These are phyloP conservation scores for Ophiostoma sp. DNA, from an alignment of 2,329 filamentous ascomycete genomes.

Conservation along the genomic window DNA sequence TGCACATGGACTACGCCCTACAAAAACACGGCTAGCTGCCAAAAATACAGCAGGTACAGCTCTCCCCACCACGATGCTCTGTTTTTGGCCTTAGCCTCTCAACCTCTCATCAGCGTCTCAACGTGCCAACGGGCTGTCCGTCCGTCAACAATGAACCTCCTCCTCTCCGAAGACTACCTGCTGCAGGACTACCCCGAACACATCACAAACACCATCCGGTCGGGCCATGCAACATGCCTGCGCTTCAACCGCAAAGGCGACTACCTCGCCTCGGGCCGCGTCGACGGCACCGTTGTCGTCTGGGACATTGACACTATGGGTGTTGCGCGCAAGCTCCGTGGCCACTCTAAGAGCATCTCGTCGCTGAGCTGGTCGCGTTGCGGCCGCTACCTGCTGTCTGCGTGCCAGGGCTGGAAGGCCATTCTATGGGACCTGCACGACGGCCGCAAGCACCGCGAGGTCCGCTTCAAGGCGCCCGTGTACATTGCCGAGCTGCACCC, in stretches of 20 bases:
- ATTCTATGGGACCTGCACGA: conserved; percentile 86
- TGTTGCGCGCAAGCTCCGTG: conserved; percentile 86
- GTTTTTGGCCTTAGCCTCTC: neutral
- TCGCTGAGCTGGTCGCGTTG: conserved; percentile 92
- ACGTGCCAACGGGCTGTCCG: neutral
- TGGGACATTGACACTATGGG: conserved; percentile 98
- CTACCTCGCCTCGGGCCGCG: conserved; percentile 86
- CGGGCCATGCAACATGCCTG: conserved; percentile 59
- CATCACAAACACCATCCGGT: conserved; percentile 79
- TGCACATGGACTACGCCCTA: neutral
- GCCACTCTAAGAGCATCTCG: conserved; percentile 89
- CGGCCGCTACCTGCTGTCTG: conserved; percentile 84
- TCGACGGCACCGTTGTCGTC: conserved; percentile 89
- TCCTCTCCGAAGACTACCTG: conserved; percentile 58
- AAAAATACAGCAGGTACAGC: neutral
- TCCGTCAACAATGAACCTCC: conserved; percentile 47
- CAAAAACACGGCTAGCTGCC: neutral
- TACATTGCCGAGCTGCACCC: conserved; percentile 96
- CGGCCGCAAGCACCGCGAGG: conserved; percentile 67
- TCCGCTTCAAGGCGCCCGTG: conserved; percentile 86
- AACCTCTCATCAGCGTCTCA: neutral
- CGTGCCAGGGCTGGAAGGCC: conserved; percentile 93
- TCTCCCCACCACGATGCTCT: neutral
- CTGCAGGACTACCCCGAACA: conserved; percentile 83
- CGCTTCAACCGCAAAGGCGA: conserved; percentile 95